Percentiles rank a stretch among this genome's conserved stretches.
Evolutionary conservation across 768 basidiomycete species (phyloP).

Genomic region (Mrakia blollopis): DNA sequence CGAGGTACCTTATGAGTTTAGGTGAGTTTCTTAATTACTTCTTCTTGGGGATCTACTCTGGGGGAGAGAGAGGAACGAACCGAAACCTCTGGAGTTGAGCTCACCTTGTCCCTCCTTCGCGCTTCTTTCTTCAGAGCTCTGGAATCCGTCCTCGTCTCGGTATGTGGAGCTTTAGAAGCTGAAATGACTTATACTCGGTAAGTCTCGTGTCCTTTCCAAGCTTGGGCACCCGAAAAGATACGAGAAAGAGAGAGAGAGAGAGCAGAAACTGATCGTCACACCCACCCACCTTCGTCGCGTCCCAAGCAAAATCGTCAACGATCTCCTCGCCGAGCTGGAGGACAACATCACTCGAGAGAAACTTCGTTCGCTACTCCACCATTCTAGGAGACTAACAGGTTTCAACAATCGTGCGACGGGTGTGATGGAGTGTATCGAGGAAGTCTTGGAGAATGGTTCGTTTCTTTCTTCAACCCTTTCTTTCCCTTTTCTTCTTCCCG

Average conservation of each 20-base stretch:
- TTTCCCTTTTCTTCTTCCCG: background rate
- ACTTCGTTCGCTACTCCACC: slow-evolving; percentile 84
- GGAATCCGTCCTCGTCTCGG: slow-evolving; percentile 86
- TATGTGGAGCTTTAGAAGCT: slow-evolving; percentile 85
- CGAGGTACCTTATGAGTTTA: slow-evolving; percentile 74
- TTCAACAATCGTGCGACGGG: slow-evolving; percentile 88
- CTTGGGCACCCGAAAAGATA: too few species aligned
- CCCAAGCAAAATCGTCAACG: slow-evolving; percentile 70
- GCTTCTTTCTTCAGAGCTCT: slow-evolving; percentile 59
- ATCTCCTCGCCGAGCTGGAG: slow-evolving; percentile 85
- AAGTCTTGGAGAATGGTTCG: slow-evolving; percentile 81
- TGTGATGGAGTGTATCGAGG: slow-evolving; percentile 86
- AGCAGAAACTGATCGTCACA: background rate
- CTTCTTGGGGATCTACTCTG: background rate
- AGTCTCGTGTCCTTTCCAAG: too few species aligned
- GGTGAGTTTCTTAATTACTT: slow-evolving; percentile 48
- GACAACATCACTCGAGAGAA: slow-evolving; percentile 93
- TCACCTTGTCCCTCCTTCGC: background rate
- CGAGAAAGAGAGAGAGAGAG: too few species aligned
- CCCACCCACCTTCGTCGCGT: background rate
- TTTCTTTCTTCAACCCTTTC: background rate
- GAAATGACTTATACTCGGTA: slow-evolving; percentile 83
- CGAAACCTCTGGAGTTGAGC: background rate
- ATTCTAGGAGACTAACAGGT: slow-evolving; percentile 76
- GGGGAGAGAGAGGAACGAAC: background rate